phyloP scores from a whole-genome alignment of 176 grass and related monocot species.

The Oryza nivara region DNA sequence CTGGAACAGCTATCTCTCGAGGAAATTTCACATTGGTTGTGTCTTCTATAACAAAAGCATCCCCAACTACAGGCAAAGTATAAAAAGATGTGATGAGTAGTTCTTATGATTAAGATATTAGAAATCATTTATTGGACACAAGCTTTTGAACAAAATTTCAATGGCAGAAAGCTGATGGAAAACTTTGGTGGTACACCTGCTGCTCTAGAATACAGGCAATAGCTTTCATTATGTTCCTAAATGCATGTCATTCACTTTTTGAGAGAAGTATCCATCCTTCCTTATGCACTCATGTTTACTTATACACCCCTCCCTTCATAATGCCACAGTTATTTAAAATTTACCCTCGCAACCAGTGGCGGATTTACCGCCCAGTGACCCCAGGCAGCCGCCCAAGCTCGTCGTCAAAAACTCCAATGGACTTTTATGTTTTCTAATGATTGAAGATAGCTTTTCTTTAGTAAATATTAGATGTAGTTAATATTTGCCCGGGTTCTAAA shows the following conservation, averaged over 20 bases:
- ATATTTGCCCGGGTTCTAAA: no score
- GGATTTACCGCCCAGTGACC: no score
- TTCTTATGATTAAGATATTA: conserved; percentile 10
- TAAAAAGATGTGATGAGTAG: neutral
- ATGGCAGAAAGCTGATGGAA: neutral
- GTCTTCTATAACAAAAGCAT: conserved; percentile 51
- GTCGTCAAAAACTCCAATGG: no score
- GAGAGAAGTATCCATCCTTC: neutral
- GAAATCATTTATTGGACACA: neutral
- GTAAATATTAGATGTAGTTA: no score
- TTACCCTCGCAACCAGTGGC: neutral
- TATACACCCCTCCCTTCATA: neutral
- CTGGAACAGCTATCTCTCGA: conserved; percentile 61
- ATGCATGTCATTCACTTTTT: neutral
- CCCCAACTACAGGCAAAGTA: conserved; percentile 49
- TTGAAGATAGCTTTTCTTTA: no score
- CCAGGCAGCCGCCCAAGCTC: no score
- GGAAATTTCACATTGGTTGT: conserved; percentile 77
- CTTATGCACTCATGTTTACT: no score
- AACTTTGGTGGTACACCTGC: no score
- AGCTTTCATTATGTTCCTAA: neutral
- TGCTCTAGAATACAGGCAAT: neutral
- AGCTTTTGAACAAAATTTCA: neutral
- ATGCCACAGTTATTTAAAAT: neutral
- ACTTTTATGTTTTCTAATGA: no score